Evolutionary conservation across 441 rosid genomes (phyloP).

Genomic region (Bocquillonia castaneifolia): DNA sequence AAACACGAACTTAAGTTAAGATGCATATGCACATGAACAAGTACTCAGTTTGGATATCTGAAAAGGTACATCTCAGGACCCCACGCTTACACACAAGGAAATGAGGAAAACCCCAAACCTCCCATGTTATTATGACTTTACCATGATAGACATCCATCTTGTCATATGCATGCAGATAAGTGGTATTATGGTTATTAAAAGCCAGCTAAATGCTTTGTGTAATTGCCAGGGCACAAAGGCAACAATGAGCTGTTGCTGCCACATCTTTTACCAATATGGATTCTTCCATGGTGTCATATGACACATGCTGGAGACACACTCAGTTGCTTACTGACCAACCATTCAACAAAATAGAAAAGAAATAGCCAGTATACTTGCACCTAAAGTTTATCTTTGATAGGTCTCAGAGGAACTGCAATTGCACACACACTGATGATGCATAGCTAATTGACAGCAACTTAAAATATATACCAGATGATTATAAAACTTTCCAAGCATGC

Average conservation of each 20-base stretch:
- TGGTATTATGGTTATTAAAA: not conserved
- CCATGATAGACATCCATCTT: not conserved
- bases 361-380: not conserved
- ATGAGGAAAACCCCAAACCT: not conserved
- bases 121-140: not conserved
- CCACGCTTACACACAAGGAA: not conserved
- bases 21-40: not conserved
- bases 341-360: not conserved
- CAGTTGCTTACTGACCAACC: not conserved
- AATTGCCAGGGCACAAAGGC: too few species aligned
- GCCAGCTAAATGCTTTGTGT: not conserved
- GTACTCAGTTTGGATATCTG: not conserved
- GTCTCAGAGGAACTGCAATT: not conserved
- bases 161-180: not conserved
- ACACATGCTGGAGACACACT: not conserved
- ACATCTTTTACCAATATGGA: not conserved
- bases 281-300: not conserved
- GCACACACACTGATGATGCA: not conserved
- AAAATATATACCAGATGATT: not conserved
- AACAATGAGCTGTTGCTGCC: not conserved
- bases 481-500: not conserved
- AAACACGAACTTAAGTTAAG: not conserved
- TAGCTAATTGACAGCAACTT: not conserved
- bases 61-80: not conserved
- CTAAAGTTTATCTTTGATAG: not conserved